Evolutionary conservation across 2,329 filamentous ascomycete genomes (phyloP).

Genomic region (Catunica adiposa): DNA sequence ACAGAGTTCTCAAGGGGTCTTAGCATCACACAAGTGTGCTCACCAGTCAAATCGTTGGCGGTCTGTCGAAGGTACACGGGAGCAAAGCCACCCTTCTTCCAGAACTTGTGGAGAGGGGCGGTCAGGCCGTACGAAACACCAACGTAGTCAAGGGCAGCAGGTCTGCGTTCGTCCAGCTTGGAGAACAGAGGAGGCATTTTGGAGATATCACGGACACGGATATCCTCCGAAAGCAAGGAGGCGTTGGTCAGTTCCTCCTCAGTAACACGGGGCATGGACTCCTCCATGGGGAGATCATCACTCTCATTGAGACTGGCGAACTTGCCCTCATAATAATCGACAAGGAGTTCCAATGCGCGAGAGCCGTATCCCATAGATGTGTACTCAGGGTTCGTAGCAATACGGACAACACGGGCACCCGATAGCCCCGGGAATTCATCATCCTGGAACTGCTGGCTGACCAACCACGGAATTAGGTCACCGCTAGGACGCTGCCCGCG

Average conservation of each 20-base stretch:
- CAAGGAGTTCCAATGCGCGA: conserved; percentile 69
- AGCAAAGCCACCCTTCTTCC: conserved; percentile 74
- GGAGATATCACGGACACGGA: conserved; percentile 76
- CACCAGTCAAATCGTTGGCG: conserved; percentile 85
- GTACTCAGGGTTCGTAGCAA: conserved; percentile 93
- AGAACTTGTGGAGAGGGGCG: conserved; percentile 78
- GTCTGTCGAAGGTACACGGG: conserved; percentile 93
- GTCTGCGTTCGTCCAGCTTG: conserved; percentile 66
- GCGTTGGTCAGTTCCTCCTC: conserved; percentile 65
- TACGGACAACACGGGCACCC: conserved; percentile 79
- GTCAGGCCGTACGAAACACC: conserved; percentile 94
- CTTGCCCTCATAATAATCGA: conserved; percentile 89
- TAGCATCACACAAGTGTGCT: conserved; percentile 97
- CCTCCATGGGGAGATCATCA: conserved; percentile 31
- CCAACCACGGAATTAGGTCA: conserved; percentile 92
- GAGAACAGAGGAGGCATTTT: conserved; percentile 89
- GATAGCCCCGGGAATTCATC: conserved; percentile 89
- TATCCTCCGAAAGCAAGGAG: conserved; percentile 67
- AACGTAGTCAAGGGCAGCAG: conserved; percentile 72
- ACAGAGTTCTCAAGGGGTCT: conserved; percentile 53
- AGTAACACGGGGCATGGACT: conserved; percentile 60
- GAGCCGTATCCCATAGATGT: conserved; percentile 84
- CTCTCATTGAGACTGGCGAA: conserved; percentile 72
- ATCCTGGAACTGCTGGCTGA: conserved; percentile 96
- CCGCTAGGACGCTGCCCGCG: conserved; percentile 78